Evolutionary conservation across 2,329 filamentous ascomycete species (phyloP).

Genomic region (Alternaria novae-zelandiae): DNA sequence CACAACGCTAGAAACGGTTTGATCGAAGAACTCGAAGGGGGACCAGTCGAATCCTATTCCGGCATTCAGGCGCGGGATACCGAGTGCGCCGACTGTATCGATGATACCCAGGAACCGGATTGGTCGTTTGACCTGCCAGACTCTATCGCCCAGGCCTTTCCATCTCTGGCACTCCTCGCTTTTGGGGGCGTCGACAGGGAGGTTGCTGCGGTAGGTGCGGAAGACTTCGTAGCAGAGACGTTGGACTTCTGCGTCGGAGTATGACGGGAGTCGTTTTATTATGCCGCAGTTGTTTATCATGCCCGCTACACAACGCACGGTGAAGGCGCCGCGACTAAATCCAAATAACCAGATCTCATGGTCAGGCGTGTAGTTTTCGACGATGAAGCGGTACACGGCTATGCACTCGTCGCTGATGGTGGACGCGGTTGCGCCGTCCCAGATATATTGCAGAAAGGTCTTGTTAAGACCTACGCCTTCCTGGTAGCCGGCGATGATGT

Average conservation of each 20-base stretch:
- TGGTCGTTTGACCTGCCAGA: conserved; percentile 41
- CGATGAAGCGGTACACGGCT: conserved; percentile 45
- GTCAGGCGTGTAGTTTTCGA: conserved; percentile 39
- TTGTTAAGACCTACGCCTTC: conserved; percentile 46
- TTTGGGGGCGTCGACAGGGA: conserved; percentile 36
- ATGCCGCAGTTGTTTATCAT: conserved; percentile 55
- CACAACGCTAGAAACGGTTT: conserved; percentile 39
- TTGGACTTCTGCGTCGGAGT: conserved; percentile 23
- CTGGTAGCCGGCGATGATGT: conserved; percentile 45
- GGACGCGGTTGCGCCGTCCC: conserved; percentile 45
- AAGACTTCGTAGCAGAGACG: conserved; percentile 42
- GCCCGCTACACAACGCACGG: conserved; percentile 51
- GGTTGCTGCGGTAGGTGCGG: conserved; percentile 38
- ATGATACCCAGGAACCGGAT: conserved; percentile 43
- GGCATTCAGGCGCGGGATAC: conserved; percentile 43
- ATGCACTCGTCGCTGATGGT: conserved; percentile 46
- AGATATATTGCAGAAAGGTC: conserved; percentile 46
- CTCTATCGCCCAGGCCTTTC: conserved; percentile 19
- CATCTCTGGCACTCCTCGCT: conserved; percentile 28
- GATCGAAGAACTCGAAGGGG: conserved; percentile 47
- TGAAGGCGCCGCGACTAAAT: conserved; percentile 56
- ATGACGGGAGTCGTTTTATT: conserved; percentile 22
- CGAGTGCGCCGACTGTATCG: conserved; percentile 45
- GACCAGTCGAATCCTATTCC: conserved; percentile 46
- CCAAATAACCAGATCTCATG: conserved; percentile 56